phyloP scores from a whole-genome alignment of 176 grass and related monocot genomes.

The Carex myosuroides region DNA sequence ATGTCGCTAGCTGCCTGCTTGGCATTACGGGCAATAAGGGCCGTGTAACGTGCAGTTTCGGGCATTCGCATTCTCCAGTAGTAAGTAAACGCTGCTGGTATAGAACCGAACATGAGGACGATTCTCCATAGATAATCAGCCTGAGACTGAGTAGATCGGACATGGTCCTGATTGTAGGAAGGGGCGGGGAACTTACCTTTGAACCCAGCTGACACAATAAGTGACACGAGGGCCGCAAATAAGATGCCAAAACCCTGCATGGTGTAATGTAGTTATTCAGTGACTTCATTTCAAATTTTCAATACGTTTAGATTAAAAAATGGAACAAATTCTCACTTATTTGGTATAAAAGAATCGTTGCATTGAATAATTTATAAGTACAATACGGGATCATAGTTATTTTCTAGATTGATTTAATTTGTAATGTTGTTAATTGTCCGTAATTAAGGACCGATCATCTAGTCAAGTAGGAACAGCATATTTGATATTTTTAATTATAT shows the following conservation, averaged over 20 bases:
- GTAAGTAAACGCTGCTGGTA: constrained; percentile 54
- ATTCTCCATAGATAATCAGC: constrained; percentile 71
- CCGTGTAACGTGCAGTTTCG: constrained; percentile 83
- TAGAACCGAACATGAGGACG: constrained; percentile 63
- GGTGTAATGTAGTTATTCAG: neutral
- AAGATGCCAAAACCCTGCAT: constrained; percentile 84
- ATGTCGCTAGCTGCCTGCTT: constrained; percentile 70
- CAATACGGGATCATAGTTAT: neutral
- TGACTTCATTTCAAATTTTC: too few species aligned
- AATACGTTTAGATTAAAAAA: neutral
- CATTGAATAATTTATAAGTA: too few species aligned
- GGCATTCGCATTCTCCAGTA: constrained; percentile 99
- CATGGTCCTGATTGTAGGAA: constrained; percentile 17
- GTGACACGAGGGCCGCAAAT: constrained; percentile 36
- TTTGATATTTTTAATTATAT: neutral
- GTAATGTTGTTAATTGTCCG: neutral
- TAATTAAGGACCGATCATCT: neutral
- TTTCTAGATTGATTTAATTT: neutral
- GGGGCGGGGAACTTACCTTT: constrained; percentile 33
- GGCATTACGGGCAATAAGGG: constrained; percentile 49
- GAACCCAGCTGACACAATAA: constrained; percentile 43
- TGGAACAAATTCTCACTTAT: neutral
- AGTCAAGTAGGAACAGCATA: neutral
- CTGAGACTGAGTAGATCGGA: constrained; percentile 25
- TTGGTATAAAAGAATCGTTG: neutral